Evolutionary conservation across 2,329 filamentous ascomycete genomes (phyloP).

Genomic region (Hypocrella siamensis): DNA sequence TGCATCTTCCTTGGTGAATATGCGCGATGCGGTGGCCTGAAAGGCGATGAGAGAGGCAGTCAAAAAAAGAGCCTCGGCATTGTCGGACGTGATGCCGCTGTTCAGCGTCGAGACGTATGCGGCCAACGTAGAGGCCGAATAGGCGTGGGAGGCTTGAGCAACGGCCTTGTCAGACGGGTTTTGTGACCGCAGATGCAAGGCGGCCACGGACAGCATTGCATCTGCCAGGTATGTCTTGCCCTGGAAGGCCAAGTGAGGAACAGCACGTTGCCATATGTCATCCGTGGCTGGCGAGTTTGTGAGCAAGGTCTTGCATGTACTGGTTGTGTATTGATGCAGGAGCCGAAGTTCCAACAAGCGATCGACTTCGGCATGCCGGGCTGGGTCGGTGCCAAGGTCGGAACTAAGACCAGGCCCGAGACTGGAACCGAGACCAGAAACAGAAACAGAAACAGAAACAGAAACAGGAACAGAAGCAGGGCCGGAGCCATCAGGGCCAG

Average conservation of each 20-base stretch:
- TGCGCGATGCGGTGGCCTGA: constrained; percentile 46
- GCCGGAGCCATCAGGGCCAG: constrained; percentile 15
- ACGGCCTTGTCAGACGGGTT: constrained; percentile 42
- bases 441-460: too few relatives aligned
- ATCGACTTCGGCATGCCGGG: too few relatives aligned
- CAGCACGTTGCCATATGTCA: constrained; percentile 42
- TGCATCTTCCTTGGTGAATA: constrained; percentile 42
- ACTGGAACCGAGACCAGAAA: too few relatives aligned
- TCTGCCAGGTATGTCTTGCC: constrained; percentile 44
- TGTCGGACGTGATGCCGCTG: constrained; percentile 38
- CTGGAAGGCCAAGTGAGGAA: constrained; percentile 45
- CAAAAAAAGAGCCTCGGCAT: constrained; percentile 47
- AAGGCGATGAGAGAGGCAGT: constrained; percentile 51
- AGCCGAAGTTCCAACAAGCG: constrained; percentile 44
- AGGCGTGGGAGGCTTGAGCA: constrained; percentile 46
- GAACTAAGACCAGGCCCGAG: too few relatives aligned
- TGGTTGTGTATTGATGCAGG: constrained; percentile 48
- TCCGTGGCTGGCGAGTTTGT: constrained; percentile 34
- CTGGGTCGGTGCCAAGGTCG: too few relatives aligned
- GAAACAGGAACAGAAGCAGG: too few relatives aligned
- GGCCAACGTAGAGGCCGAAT: constrained; percentile 47
- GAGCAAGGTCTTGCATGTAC: constrained; percentile 43
- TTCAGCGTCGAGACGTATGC: constrained; percentile 42
- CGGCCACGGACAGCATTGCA: constrained; percentile 47
- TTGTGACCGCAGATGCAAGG: constrained; percentile 42